These are phyloP conservation scores for Crucihimalaya himalaica DNA, from an alignment of 345 rosid species.

Conservation along the genomic window DNA sequence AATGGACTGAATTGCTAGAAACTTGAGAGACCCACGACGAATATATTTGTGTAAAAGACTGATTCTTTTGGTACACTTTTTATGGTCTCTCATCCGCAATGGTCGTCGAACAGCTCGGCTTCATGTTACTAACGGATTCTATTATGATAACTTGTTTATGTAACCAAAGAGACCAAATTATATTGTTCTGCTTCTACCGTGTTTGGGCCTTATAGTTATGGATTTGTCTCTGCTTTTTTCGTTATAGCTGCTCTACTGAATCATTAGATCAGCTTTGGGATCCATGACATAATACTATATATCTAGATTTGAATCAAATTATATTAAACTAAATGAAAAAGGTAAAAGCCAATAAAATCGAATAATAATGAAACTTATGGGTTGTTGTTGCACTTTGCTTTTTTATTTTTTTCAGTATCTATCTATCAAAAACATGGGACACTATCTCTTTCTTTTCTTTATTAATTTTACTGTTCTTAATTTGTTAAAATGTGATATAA, in stretches of 20 bases:
- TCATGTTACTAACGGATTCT: slow-evolving; percentile 23
- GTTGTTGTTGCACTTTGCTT: slow-evolving; percentile 24
- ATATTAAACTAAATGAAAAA: slow-evolving; percentile 5
- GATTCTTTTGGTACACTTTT: slow-evolving; percentile 4
- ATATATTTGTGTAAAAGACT: neutral
- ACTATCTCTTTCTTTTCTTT: neutral
- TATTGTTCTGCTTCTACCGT: neutral
- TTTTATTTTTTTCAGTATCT: slow-evolving; percentile 1
- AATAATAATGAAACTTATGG: slow-evolving; percentile 30
- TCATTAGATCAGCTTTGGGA: slow-evolving; percentile 6
- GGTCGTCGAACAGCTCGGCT: slow-evolving; percentile 16
- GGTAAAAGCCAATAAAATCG: slow-evolving; percentile 12
- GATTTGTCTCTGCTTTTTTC: neutral
- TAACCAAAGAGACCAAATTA: neutral
- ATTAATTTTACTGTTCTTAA: neutral
- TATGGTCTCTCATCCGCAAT: slow-evolving; percentile 4
- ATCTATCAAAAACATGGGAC: slow-evolving; percentile 14
- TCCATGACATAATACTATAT: neutral
- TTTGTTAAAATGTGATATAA: neutral
- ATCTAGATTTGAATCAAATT: neutral
- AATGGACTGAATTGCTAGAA: neutral
- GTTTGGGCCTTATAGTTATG: neutral
- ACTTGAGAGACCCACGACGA: slow-evolving; percentile 24
- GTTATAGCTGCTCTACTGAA: neutral
- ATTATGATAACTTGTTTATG: neutral